Evolutionary conservation across 2,329 filamentous ascomycete species (phyloP), one percentile per base, ranked within the genome.

Genomic region (Colletotrichum sp.): DNA sequence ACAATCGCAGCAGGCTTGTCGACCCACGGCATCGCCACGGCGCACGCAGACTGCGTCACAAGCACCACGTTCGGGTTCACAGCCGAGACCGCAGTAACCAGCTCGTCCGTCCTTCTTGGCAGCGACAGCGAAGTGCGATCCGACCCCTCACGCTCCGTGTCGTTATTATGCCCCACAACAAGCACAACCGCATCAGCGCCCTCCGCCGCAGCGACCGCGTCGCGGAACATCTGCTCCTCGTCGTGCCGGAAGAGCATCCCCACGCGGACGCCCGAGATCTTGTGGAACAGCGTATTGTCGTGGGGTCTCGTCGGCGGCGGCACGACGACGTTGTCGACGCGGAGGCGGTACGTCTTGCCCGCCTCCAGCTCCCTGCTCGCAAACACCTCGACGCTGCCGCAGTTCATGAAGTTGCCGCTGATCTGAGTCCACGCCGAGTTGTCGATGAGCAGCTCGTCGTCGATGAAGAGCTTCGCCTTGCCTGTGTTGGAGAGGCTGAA

Each of bases 121-220:
- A 93, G 82, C 4, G 90, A 93, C 21, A 94, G 83, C 79, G 94
- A 93, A 79, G 92, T 93, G 63, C 92, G 89, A 79, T 94, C 92
- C 65, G 91, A 91, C 65, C 85, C 83, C 90, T 94, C 80, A 3
- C 75, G 77, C 59, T 81, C 80, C 7, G 76, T 79, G 3, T 81
- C 79, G 0, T 79, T 86, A 68, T 92, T 92, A n/a, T 93, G 84
- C 4, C 92, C 91, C 1, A 90, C 88, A 5, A 80, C 71, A 0
- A 81, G 63, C 58, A 92, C 85, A 4, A 75, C 74, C 4, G 75
- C 75, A 29, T 74, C 66, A 2, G 16, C 57, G 3, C 29, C 9
- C 9, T 31, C 18, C 18, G 55, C 55, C 1, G 55, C 55, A 5
- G 27, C 9, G 6, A 34, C 18, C 55, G 55, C 55, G 8, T 59